Evolutionary conservation across 345 rosid genomes (phyloP), one percentile per base, ranked within the genome.

Genomic region (Boechera retrofracta): DNA sequence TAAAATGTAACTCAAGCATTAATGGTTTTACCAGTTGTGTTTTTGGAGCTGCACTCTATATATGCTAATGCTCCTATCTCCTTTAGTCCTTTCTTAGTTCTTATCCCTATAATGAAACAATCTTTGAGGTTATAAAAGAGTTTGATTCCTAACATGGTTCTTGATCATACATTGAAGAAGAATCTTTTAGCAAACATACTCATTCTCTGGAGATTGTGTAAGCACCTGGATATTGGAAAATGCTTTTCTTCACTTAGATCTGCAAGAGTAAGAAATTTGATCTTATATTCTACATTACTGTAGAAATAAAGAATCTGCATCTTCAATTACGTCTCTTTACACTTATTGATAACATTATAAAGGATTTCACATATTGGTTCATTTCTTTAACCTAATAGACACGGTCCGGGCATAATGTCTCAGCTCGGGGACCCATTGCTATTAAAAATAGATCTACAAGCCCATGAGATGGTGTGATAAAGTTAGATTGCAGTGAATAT

Each of bases 31-130:
- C 98, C 92, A 79, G 83, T 76, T 92, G 98, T 48, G 93, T 87
- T 81, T 89, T 90, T 28, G 21, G 98, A 86, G 87, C 96, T 92
- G 85, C 98, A 90, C 54, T 92, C 96, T 7, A 92, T 77, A 54
- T 90, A 90, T 33, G 90, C 91, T 74, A 85, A 69, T 38, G 96
- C 98, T 71, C 96, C 98, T 55, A 91, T 89, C 81, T 87, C 86
- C 78, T 85, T 90, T 87, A 18, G 21, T 18, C 21, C 21, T 18
- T 18, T 18, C 82, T 89, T 44, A 92, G 79, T 42, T 91, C 94
- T 73, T 84, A 85, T 49, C 98, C 98, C 98, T 92, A 83, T 7
- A 64, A 57, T 9, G 1, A 31, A 28, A 2, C 18, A 41, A 66
- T 5, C 13, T 63, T 5, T 45, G 28, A 70, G 31, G 58, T 70